A percentile compares a stretch with the other conserved stretches of the same genome.
These are phyloP conservation scores for Cephaloascus albidus DNA, from an alignment of 805 yeast genomes.

Conservation along the genomic window DNA sequence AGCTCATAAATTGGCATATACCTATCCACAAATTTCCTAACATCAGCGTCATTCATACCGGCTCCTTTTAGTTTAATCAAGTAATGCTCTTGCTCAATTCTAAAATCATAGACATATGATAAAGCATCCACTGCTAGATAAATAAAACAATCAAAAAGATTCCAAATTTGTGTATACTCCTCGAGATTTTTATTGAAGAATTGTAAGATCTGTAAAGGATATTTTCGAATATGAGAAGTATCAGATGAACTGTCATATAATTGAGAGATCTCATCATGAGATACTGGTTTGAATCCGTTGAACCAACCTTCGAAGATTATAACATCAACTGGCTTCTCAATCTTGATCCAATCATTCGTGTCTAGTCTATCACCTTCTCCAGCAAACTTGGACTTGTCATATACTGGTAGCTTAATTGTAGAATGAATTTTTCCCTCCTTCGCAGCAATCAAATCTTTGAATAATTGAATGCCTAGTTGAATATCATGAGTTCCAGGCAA, in stretches of 20 bases:
- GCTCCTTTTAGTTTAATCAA: conserved; percentile 42
- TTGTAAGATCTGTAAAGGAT: conserved; percentile 13
- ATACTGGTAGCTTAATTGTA: conserved; percentile 41
- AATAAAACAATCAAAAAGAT: conserved; percentile 47
- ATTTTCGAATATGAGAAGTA: conserved; percentile 4
- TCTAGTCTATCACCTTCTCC: conserved; percentile 77
- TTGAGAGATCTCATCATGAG: not conserved
- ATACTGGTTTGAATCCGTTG: conserved; percentile 46
- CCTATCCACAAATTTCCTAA: conserved; percentile 60
- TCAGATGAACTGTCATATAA: not conserved
- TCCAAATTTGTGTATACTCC: conserved; percentile 48
- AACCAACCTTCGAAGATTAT: conserved; percentile 94
- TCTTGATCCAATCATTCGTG: conserved; percentile 24
- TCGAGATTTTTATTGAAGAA: conserved; percentile 44
- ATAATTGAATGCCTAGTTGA: conserved; percentile 22
- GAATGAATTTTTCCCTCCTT: conserved; percentile 20
- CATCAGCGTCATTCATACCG: conserved; percentile 79
- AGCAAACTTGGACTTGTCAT: conserved; percentile 61
- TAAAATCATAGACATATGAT: conserved; percentile 66
- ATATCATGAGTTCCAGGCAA: conserved; percentile 93
- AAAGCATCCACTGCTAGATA: conserved; percentile 53
- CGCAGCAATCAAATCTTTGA: conserved; percentile 16
- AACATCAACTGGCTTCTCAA: conserved; percentile 40
- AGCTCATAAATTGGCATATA: conserved; percentile 82
- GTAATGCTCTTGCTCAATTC: conserved; percentile 65